Evolutionary conservation across 306 rosid species (phyloP).

Genomic region (Abrus precatorius): DNA sequence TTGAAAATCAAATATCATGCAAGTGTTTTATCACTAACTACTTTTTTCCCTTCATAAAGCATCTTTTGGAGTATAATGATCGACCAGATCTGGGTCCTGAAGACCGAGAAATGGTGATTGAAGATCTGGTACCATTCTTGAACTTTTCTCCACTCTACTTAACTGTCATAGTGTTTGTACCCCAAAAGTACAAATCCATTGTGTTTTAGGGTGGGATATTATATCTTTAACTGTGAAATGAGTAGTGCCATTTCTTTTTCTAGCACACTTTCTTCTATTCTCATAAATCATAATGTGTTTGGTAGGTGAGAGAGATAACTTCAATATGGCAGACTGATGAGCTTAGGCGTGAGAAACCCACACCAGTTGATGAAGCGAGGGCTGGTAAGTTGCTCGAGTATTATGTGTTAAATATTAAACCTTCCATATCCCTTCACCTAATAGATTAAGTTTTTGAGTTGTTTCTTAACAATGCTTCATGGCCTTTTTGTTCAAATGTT

Average conservation of each 20-base stretch:
- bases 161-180: slow-evolving; percentile 10
- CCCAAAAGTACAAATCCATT: neutral
- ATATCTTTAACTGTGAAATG: slow-evolving; percentile 30
- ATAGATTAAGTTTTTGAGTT: neutral
- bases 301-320: slow-evolving; percentile 92
- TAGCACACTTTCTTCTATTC: slow-evolving; percentile 30
- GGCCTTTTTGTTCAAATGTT: neutral
- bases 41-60: slow-evolving; percentile 59
- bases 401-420: slow-evolving; percentile 23
- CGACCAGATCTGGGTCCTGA: slow-evolving; percentile 81
- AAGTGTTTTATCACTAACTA: slow-evolving; percentile 37
- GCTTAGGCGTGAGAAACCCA: slow-evolving; percentile 87
- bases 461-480: slow-evolving; percentile 9
- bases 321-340: slow-evolving; percentile 99
- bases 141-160: slow-evolving; percentile 40
- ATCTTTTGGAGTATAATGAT: slow-evolving; percentile 83
- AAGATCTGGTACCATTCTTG: slow-evolving; percentile 81
- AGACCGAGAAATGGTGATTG: slow-evolving; percentile 88
- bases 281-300: slow-evolving; percentile 47
- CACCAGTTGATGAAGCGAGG: slow-evolving; percentile 96
- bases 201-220: slow-evolving; percentile 26
- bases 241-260: slow-evolving; percentile 2
- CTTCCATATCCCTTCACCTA: neutral
- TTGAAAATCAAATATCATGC: slow-evolving; percentile 41
- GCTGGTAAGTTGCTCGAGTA: slow-evolving; percentile 65